Evolutionary conservation across 2,329 filamentous ascomycete species (phyloP).

Genomic region (Mycosphaerella arachidis): DNA sequence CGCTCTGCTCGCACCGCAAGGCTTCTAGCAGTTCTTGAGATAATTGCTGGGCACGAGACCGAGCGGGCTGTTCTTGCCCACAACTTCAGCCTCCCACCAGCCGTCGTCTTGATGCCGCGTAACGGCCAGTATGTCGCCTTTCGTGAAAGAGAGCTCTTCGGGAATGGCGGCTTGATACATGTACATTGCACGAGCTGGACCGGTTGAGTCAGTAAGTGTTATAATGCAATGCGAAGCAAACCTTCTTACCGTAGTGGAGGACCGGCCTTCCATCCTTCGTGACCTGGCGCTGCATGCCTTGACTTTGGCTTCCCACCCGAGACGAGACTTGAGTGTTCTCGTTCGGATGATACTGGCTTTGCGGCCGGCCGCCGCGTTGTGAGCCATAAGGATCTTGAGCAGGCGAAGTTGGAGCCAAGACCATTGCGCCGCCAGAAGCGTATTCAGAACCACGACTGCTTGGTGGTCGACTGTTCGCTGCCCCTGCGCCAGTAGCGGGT

Average conservation of each 20-base stretch:
- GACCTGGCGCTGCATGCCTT: slow-evolving; percentile 79
- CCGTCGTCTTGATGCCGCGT: slow-evolving; percentile 92
- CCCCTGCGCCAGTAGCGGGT: slow-evolving; percentile 31
- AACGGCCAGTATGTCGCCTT: slow-evolving; percentile 86
- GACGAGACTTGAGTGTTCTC: slow-evolving; percentile 37
- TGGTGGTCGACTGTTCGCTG: slow-evolving; percentile 38
- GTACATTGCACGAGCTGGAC: slow-evolving; percentile 76
- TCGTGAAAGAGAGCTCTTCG: slow-evolving; percentile 86
- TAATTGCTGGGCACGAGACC: slow-evolving; percentile 66
- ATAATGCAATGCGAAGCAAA: not conserved
- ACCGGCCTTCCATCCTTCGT: slow-evolving; percentile 83
- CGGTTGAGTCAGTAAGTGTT: slow-evolving; percentile 7
- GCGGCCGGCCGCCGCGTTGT: slow-evolving; percentile 39
- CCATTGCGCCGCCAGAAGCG: slow-evolving; percentile 37
- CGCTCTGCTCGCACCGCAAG: not conserved
- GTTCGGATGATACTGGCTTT: slow-evolving; percentile 42
- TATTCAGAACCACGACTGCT: slow-evolving; percentile 40
- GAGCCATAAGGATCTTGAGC: slow-evolving; percentile 40
- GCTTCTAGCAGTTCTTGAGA: slow-evolving; percentile 51
- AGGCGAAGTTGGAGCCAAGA: slow-evolving; percentile 40
- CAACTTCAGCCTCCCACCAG: slow-evolving; percentile 98
- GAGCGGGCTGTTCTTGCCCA: slow-evolving; percentile 54
- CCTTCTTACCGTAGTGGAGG: slow-evolving; percentile 81
- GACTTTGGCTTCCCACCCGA: slow-evolving; percentile 69
- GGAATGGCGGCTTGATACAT: slow-evolving; percentile 92